A percentile compares a stretch with the other conserved stretches of the same genome.
Conservation (phyloP, 257 asterid species). For the Solanum corneliomulleri region DNA sequence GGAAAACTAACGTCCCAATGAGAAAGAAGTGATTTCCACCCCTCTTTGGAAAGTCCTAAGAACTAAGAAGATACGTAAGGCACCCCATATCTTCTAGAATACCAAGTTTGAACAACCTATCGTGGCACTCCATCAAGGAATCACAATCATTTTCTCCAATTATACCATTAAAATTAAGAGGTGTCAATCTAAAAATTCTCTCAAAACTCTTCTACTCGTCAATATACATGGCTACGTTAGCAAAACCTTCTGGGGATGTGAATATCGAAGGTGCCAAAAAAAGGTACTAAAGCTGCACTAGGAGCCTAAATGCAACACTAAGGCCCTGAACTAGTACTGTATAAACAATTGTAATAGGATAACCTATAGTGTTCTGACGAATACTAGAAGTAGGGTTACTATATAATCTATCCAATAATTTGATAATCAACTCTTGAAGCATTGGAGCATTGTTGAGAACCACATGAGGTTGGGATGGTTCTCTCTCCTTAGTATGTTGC, state of each 20-base stretch:
- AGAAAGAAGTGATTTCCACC: neutral
- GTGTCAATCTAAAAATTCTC: neutral
- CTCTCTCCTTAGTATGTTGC: neutral
- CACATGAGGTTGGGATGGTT: neutral
- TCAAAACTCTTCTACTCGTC: neutral
- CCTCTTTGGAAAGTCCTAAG: neutral
- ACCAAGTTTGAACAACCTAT: neutral
- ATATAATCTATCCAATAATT: neutral
- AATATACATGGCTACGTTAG: neutral
- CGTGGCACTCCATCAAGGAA: neutral
- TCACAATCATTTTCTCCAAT: neutral
- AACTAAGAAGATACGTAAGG: neutral
- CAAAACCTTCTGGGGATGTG: neutral
- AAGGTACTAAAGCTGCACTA: neutral
- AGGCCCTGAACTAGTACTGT: neutral
- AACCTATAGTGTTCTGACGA: neutral
- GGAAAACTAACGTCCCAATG: neutral
- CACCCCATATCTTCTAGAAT: neutral
- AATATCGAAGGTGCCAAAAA: neutral
- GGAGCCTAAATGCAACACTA: neutral
- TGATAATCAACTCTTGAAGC: neutral
- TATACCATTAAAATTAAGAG: too few species aligned
- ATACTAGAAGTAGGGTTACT: neutral
- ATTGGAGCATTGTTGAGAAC: neutral
- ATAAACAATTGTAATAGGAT: neutral